These are phyloP conservation scores for Berberis vulgaris DNA, from an alignment of 164 flowering plant genomes.

Conservation along the genomic window DNA sequence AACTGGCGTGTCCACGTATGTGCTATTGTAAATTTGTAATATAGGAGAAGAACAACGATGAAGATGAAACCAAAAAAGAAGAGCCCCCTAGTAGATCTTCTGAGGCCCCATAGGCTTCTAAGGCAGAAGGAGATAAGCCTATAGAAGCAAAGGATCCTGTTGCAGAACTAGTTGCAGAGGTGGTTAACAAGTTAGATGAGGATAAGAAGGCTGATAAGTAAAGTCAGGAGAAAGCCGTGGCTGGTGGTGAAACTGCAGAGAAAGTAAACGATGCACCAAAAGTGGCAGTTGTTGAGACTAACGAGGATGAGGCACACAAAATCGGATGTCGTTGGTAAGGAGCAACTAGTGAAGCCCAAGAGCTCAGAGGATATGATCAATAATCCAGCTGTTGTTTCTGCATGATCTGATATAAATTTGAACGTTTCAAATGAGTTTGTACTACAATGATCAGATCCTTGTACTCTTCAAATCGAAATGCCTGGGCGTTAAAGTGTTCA, in stretches of 20 bases:
- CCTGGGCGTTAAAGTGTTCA: no score
- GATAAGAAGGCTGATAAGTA: background rate
- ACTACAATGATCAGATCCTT: no score
- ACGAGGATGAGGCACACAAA: conserved; percentile 9
- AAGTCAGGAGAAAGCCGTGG: background rate
- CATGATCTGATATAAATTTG: no score
- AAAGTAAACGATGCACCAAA: conserved; percentile 1
- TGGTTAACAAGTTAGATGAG: background rate
- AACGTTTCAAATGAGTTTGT: no score
- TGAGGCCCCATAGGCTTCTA: conserved; percentile 20
- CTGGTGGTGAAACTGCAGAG: background rate
- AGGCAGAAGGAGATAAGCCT: conserved; percentile 10
- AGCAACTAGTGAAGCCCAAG: background rate
- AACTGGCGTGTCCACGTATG: no score
- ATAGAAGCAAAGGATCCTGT: conserved; percentile 5
- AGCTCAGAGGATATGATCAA: no score
- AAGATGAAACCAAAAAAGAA: conserved; percentile 23
- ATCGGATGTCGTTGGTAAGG: conserved; percentile 4
- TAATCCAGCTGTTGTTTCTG: no score
- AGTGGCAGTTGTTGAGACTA: conserved; percentile 1
- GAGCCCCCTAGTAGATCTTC: conserved; percentile 40
- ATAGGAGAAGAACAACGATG: conserved; percentile 27
- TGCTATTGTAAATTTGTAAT: background rate
- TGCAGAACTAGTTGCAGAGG: conserved; percentile 7
- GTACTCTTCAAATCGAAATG: no score